Base-by-base conservation (phyloP, 768 basidiomycete species). In the Serendipita vermifera region DNA sequence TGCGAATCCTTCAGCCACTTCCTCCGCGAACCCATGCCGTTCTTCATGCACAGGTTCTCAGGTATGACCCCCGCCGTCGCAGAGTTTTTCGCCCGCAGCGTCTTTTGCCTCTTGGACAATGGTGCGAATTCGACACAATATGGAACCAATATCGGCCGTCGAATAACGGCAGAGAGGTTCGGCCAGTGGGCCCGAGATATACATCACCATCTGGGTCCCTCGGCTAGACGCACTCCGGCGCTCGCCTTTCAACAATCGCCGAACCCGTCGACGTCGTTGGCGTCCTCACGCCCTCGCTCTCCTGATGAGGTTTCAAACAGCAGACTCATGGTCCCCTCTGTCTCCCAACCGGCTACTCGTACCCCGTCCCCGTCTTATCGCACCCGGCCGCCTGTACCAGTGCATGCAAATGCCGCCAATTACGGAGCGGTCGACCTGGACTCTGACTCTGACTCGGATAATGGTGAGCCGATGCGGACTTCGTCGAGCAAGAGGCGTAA, bases 11-110 rank as follows among this genome's bases (percentile, higher is more conserved):
- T 97, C 68, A 78, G 80, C 61, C 73, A 79, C 22, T 98, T 82
- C 72, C 81, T 81, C 62, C 75, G 76, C 57, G 78, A 87, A 59
- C 89, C 88, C 27, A 75, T 84, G 71, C 75, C 75, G 36, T 99
- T 97, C 70, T 86, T 99, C 71, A 79, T 92, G 73, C 74, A 79
- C 58, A 82, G 91, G 57, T 98, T 96, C 71, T 75, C 85, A 20
- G 94, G 88, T 58, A 90, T 90, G 87, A 89, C 87, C 20, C 70
- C 73, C 29, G 70, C 83, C 54, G 91, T 97, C 33, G 93, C 93
- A 2, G 82, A 87, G 26, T 88, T 87, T 68, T 78, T 99, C 51
- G 83, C 89, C 55, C 76, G 78, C 59, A 77, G 77, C 56, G 85
- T 99, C 22, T 92, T 99, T 67, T 87, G 82, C 67, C 73, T 88